Conservation (phyloP, 768 basidiomycete genomes). For the Russula ochroleuca region DNA sequence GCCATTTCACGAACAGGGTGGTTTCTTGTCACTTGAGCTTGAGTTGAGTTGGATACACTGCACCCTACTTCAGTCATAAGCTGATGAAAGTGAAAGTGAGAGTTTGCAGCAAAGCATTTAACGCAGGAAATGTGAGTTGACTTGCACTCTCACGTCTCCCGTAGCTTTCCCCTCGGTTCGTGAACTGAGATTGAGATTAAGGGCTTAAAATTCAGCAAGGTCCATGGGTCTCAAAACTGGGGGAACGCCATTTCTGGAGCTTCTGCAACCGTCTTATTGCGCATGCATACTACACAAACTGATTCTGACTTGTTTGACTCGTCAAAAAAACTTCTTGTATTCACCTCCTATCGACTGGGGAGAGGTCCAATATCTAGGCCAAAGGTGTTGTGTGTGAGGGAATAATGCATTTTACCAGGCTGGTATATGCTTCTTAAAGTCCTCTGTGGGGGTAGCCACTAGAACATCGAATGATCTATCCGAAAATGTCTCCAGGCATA, state of each 20-base stretch:
- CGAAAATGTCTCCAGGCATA: neutral
- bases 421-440: neutral
- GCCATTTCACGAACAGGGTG: too few relatives aligned
- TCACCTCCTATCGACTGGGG: neutral
- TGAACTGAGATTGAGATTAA: neutral
- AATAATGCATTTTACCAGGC: neutral
- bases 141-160: neutral
- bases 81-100: too few relatives aligned
- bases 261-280: neutral
- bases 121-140: too few relatives aligned
- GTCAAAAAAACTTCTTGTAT: neutral
- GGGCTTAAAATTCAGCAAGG: neutral
- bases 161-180: neutral
- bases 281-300: neutral
- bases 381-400: neutral
- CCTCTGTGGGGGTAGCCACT: neutral
- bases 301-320: neutral
- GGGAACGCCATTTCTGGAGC: neutral
- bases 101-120: too few relatives aligned
- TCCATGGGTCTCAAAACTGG: neutral
- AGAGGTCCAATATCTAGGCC: neutral
- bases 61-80: too few relatives aligned
- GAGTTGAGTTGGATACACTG: too few relatives aligned
- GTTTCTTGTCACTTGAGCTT: too few relatives aligned
- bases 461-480: neutral